Evolutionary conservation across 352 stramenopile species (phyloP).

Genomic region (Phytopythium boreale): DNA sequence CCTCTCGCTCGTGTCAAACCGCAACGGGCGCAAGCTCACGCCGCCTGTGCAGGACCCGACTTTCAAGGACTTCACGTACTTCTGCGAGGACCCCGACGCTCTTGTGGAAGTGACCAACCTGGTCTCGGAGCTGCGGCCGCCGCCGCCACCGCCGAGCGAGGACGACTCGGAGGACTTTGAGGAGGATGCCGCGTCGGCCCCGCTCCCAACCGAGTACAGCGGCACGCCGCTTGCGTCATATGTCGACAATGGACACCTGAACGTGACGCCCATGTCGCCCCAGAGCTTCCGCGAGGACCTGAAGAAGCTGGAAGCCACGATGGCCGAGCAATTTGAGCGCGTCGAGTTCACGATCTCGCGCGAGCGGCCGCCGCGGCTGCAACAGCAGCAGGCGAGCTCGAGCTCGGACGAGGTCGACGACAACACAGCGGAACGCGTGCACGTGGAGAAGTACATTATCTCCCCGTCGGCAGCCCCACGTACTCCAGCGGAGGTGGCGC

Average conservation of each 20-base stretch:
- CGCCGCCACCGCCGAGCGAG: conserved; percentile 37
- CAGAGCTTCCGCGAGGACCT: conserved; percentile 52
- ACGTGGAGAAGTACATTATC: conserved; percentile 43
- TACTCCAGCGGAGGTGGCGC: conserved; percentile 11
- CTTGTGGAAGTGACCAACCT: conserved; percentile 81
- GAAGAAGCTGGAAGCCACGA: conserved; percentile 60
- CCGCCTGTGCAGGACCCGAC: conserved; percentile 83
- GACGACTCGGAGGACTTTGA: conserved; percentile 29
- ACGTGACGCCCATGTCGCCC: conserved; percentile 50
- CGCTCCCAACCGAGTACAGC: conserved; percentile 33
- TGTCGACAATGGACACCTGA: conserved; percentile 69
- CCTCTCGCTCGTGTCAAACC: conserved; percentile 74
- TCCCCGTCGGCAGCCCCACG: conserved; percentile 14
- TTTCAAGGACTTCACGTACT: conserved; percentile 91
- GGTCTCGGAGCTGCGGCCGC: conserved; percentile 72
- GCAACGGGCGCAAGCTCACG: conserved; percentile 57
- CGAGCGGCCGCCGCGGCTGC: conserved; percentile 47
- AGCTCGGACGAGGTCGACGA: conserved; percentile 31
- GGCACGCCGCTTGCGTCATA: conserved; percentile 84
- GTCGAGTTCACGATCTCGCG: conserved; percentile 80
- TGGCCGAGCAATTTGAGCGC: conserved; percentile 69
- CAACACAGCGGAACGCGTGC: conserved; percentile 20
- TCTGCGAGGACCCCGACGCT: conserved; percentile 83
- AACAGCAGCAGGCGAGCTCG: conserved; percentile 18
- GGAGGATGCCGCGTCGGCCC: conserved; percentile 18